phyloP scores from a whole-genome alignment of 768 basidiomycete genomes.

The Dacryopinax primogenitus region DNA sequence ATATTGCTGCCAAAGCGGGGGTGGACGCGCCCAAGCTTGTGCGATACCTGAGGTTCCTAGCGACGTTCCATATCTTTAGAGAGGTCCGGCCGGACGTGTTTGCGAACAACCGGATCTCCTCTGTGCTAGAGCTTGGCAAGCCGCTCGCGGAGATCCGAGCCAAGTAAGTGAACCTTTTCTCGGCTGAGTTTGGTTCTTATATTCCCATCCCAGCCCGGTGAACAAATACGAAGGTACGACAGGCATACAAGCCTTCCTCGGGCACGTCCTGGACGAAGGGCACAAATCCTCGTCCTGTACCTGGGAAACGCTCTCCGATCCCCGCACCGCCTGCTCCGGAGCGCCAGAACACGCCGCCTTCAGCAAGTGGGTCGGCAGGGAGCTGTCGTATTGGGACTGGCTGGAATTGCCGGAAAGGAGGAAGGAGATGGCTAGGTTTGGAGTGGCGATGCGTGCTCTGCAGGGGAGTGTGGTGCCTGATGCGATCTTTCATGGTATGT shows the following conservation, averaged over 20 bases:
- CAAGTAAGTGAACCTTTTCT: not conserved
- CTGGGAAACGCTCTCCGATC: constrained; percentile 19
- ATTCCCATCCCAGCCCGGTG: constrained; percentile 36
- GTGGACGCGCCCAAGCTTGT: constrained; percentile 28
- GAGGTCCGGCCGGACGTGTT: constrained; percentile 63
- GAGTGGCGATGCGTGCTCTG: constrained; percentile 22
- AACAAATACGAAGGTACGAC: constrained; percentile 52
- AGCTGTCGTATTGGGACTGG: constrained; percentile 23
- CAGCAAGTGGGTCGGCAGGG: constrained; percentile 21
- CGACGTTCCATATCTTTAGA: constrained; percentile 61
- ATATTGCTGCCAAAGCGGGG: constrained; percentile 27
- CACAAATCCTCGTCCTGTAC: constrained; percentile 19
- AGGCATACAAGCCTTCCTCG: constrained; percentile 20
- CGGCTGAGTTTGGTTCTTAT: not conserved
- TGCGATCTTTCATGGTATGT: not conserved
- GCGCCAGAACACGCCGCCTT: constrained; percentile 23
- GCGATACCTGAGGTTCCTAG: constrained; percentile 63
- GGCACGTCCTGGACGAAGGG: constrained; percentile 19
- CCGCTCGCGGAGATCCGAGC: constrained; percentile 32
- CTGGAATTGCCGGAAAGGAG: constrained; percentile 24
- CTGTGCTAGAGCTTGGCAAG: constrained; percentile 56
- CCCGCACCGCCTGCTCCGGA: constrained; percentile 15
- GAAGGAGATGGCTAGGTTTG: constrained; percentile 23
- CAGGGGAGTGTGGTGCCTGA: not conserved
- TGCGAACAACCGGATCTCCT: constrained; percentile 55